phyloP scores from a whole-genome alignment of 352 stramenopile species.

The Phytophthora tentaculata region DNA sequence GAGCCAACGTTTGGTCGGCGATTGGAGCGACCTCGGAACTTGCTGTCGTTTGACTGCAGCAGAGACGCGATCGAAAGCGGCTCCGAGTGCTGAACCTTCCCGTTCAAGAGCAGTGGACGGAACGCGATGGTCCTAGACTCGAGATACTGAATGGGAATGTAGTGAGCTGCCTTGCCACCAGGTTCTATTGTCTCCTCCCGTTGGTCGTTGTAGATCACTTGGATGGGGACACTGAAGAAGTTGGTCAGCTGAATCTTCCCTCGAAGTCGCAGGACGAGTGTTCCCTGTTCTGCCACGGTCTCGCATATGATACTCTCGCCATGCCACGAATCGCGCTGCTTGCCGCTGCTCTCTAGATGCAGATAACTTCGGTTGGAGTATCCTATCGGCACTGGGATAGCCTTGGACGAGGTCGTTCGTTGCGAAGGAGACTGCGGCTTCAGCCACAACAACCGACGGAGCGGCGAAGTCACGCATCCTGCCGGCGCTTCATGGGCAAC shows the following conservation, averaged over 20 bases:
- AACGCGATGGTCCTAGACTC: slow-evolving; percentile 76
- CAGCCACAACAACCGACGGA: slow-evolving; percentile 79
- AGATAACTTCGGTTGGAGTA: slow-evolving; percentile 89
- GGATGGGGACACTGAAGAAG: slow-evolving; percentile 70
- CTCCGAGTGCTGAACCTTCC: slow-evolving; percentile 64
- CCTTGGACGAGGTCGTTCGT: slow-evolving; percentile 52
- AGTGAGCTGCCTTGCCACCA: slow-evolving; percentile 58
- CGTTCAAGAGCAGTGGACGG: slow-evolving; percentile 64
- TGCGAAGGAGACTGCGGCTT: slow-evolving; percentile 68
- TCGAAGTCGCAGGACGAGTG: slow-evolving; percentile 77
- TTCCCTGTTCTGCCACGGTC: slow-evolving; percentile 86
- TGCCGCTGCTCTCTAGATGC: slow-evolving; percentile 72
- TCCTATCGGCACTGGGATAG: slow-evolving; percentile 86
- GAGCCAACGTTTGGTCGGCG: slow-evolving; percentile 57
- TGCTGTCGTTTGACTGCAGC: slow-evolving; percentile 50
- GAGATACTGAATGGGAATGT: slow-evolving; percentile 83
- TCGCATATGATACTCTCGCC: slow-evolving; percentile 86
- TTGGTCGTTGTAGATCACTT: slow-evolving; percentile 81
- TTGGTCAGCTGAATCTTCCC: slow-evolving; percentile 84
- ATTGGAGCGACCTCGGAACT: slow-evolving; percentile 26
- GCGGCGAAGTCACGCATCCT: slow-evolving; percentile 78
- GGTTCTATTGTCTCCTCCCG: slow-evolving; percentile 59
- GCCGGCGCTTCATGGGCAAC: slow-evolving; percentile 84
- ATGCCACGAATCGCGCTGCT: slow-evolving; percentile 71
- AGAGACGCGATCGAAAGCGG: slow-evolving; percentile 65